phyloP scores from a whole-genome alignment of 805 yeast genomes.

The Saturnispora saitoi region DNA sequence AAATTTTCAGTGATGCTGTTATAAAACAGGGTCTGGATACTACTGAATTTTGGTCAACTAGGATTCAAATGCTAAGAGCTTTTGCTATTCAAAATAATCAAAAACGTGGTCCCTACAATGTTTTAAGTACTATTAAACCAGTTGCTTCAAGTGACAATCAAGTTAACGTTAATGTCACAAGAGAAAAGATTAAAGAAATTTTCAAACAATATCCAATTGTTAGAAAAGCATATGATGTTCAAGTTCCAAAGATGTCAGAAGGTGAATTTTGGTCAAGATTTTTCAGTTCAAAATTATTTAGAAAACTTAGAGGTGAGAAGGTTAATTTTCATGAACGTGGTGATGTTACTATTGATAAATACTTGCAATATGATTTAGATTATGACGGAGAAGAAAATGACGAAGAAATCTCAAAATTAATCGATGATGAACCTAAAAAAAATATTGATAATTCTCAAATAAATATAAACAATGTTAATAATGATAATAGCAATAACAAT shows the following conservation, averaged over 20 bases:
- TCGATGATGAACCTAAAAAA: conserved; percentile 15
- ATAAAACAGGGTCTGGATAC: conserved; percentile 69
- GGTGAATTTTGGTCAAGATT: conserved; percentile 96
- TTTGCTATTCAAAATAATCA: conserved; percentile 80
- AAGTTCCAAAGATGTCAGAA: conserved; percentile 82
- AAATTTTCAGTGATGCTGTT: conserved; percentile 81
- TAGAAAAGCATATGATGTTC: conserved; percentile 78
- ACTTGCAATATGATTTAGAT: conserved; percentile 62
- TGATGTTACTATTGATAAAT: conserved; percentile 78
- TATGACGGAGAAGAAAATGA: conserved; percentile 34
- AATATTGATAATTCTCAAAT: background rate
- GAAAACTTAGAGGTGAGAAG: conserved; percentile 84
- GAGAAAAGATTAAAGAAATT: conserved; percentile 83
- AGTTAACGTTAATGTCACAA: conserved; percentile 84
- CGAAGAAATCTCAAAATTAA: conserved; percentile 24
- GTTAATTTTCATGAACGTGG: conserved; percentile 69
- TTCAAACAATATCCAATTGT: conserved; percentile 92
- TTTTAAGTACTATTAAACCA: conserved; percentile 85
- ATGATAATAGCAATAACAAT: conserved; percentile 3
- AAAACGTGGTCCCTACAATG: conserved; percentile 88
- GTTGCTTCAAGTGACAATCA: conserved; percentile 89
- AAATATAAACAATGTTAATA: conserved; percentile 21
- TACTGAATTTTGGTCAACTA: conserved; percentile 77
- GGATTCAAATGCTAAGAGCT: conserved; percentile 73
- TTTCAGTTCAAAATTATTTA: conserved; percentile 80